Conservation (phyloP, 495 filamentous ascomycete genomes). For the Aspergillus wentii region DNA sequence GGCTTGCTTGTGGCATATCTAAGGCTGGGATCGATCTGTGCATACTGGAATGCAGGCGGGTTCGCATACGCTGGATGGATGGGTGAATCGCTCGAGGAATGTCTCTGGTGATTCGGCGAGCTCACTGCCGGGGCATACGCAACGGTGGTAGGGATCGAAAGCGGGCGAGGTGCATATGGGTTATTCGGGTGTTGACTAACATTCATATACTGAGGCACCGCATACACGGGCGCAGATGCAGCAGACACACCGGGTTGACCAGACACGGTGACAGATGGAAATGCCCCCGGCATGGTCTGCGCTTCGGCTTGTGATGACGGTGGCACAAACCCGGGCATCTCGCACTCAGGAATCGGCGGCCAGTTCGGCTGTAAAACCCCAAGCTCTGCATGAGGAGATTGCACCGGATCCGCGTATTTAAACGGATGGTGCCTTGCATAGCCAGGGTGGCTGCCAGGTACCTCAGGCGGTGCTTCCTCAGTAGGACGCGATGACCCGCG, state of each 20-base stretch:
- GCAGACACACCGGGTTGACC: slow-evolving; percentile 16
- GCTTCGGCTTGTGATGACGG: slow-evolving; percentile 25
- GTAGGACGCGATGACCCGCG: slow-evolving; percentile 10
- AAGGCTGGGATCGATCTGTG: slow-evolving; percentile 37
- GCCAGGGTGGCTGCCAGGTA: slow-evolving; percentile 29
- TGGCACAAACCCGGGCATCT: slow-evolving; percentile 38
- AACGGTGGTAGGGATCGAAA: slow-evolving; percentile 3
- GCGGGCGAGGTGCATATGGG: slow-evolving; percentile 17
- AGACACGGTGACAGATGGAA: slow-evolving; percentile 21
- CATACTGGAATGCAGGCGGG: slow-evolving; percentile 34
- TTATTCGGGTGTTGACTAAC: slow-evolving; percentile 8
- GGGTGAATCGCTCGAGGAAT: slow-evolving; percentile 19
- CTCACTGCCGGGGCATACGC: slow-evolving; percentile 7
- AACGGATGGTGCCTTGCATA: slow-evolving; percentile 48
- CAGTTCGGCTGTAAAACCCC: slow-evolving; percentile 20
- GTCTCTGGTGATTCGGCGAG: slow-evolving; percentile 19
- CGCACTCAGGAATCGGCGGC: slow-evolving; percentile 36
- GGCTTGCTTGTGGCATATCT: slow-evolving; percentile 39
- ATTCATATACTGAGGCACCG: slow-evolving; percentile 24
- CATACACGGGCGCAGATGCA: slow-evolving; percentile 14
- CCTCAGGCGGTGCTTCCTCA: slow-evolving; percentile 4
- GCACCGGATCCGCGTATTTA: slow-evolving; percentile 42
- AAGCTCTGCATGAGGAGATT: slow-evolving; percentile 20
- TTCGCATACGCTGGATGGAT: slow-evolving; percentile 27
- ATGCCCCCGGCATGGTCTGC: slow-evolving; percentile 35